Evolutionary conservation across 1,139 yeast species (phyloP), one percentile per base, ranked within the genome.

Genomic region (Saccharomyces hybrid): DNA sequence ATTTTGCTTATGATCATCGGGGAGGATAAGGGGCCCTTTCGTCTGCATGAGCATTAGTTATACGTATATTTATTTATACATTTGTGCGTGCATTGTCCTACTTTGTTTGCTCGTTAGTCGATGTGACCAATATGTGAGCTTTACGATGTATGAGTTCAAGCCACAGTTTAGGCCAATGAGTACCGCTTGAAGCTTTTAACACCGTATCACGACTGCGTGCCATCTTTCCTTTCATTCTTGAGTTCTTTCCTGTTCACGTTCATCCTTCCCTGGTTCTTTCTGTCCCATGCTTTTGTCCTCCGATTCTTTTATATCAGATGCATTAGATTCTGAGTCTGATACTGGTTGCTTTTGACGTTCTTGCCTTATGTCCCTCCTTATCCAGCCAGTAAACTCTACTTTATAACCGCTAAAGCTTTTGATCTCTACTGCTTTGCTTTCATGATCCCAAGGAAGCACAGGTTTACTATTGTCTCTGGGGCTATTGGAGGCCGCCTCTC

Each of bases 381-480:
- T 53, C 66, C 67, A 65, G 7, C 68, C 68, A 46, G 54, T 59
- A 19, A 65, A 56, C 8, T 60, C 56, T 19, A 65, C 48, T 24
- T 58, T 58, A 55, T 65, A 64, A 19, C 67, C 66, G 8, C 64
- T 62, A 32, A 65, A 65, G 44, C 64, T 59, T 52, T 58, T 61
- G 38, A 65, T 55, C 3, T 54, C 52, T n/a, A 64, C 57, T 8
- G 54, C 55, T 3, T 57, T 56, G 9, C 55, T 54, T 11, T 53
- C 58, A 8, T 52, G 52, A 27, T 56, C 58, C 67, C 68, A 65
- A 2, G 63, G 67, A 6, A 57, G 44, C 3, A 59, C 66, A 8
- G 44, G 44, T 38, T 38, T 21, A 21, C 44, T 38, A 38, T 38
- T 16, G 19, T 38, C 44, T 38, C 44, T 38, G 6, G 44, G 24